Percentiles rank a stretch among this genome's conserved stretches.
These are phyloP conservation scores for Penicillium sp. DNA, from an alignment of 2,329 filamentous ascomycete species.

Conservation along the genomic window DNA sequence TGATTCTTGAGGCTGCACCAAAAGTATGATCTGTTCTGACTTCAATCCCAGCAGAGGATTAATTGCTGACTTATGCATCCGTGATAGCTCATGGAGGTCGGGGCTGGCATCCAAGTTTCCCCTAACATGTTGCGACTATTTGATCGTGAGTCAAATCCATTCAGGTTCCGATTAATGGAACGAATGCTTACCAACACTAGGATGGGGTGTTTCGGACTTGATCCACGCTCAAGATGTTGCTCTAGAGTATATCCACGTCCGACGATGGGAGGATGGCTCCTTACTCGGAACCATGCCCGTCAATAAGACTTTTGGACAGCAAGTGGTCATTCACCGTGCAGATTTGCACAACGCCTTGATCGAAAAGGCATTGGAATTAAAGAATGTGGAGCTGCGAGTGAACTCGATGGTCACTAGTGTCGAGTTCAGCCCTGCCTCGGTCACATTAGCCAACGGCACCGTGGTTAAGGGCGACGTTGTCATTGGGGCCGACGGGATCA, in stretches of 20 bases:
- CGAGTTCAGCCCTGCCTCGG: slow-evolving; percentile 28
- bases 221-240: slow-evolving; percentile 36
- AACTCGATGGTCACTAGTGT: slow-evolving; percentile 31
- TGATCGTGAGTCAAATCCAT: slow-evolving; percentile 49
- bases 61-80: slow-evolving; percentile 2
- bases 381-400: slow-evolving; percentile 31
- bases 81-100: slow-evolving; percentile 53
- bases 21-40: slow-evolving; percentile 25
- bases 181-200: slow-evolving; percentile 14
- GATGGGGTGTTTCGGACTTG: slow-evolving; percentile 35
- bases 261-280: slow-evolving; percentile 36
- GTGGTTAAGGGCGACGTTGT: slow-evolving; percentile 47
- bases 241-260: slow-evolving; percentile 36
- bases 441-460: slow-evolving; percentile 29
- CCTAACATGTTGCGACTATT: slow-evolving; percentile 78
- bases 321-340: slow-evolving; percentile 37
- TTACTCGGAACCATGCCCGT: slow-evolving; percentile 35
- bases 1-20: slow-evolving; percentile 34
- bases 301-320: slow-evolving; percentile 37
- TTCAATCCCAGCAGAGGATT: neutral
- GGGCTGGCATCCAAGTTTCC: slow-evolving; percentile 79
- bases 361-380: slow-evolving; percentile 27
- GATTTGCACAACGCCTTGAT: slow-evolving; percentile 37
- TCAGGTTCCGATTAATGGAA: neutral
- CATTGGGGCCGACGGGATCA: slow-evolving; percentile 57